Percentiles rank a stretch among this genome's conserved stretches.
These are phyloP conservation scores for Dendrobium huoshanense DNA, from an alignment of 106 monocot genomes.

Conservation along the genomic window DNA sequence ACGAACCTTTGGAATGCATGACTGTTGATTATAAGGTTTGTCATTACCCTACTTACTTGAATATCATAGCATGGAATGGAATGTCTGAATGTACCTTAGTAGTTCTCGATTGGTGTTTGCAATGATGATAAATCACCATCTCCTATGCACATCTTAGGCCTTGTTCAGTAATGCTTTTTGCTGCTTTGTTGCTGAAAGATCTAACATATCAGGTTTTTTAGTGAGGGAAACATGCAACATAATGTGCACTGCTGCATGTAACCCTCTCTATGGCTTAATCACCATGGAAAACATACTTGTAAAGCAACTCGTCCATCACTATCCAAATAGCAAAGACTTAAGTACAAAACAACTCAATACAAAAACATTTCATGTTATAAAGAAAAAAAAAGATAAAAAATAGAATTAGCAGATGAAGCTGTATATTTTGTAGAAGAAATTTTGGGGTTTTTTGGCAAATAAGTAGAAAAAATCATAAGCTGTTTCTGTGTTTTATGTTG, in stretches of 20 bases:
- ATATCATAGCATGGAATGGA: not conserved
- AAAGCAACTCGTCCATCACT: not conserved
- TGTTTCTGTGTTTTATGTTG: not conserved
- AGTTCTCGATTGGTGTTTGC: not conserved
- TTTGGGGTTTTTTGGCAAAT: not conserved
- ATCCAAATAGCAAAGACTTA: not conserved
- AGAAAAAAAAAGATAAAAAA: no score
- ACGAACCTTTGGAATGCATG: not conserved
- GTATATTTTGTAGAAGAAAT: not conserved
- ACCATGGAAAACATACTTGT: not conserved
- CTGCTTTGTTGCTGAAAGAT: not conserved
- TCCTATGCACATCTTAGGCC: not conserved
- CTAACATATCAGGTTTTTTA: not conserved
- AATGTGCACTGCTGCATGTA: not conserved
- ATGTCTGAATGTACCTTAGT: not conserved
- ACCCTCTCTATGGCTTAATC: not conserved
- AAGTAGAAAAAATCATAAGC: not conserved
- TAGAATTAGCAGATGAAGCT: not conserved
- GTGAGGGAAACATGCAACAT: not conserved
- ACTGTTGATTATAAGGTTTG: not conserved
- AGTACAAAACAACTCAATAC: not conserved
- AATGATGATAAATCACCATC: not conserved
- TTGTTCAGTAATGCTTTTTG: not conserved
- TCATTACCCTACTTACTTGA: not conserved
- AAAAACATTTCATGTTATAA: not conserved